A percentile compares a stretch with the other conserved stretches of the same genome.
These are phyloP conservation scores for Aureobasidium sp. DNA, from an alignment of 2,329 filamentous ascomycete species.

Conservation along the genomic window DNA sequence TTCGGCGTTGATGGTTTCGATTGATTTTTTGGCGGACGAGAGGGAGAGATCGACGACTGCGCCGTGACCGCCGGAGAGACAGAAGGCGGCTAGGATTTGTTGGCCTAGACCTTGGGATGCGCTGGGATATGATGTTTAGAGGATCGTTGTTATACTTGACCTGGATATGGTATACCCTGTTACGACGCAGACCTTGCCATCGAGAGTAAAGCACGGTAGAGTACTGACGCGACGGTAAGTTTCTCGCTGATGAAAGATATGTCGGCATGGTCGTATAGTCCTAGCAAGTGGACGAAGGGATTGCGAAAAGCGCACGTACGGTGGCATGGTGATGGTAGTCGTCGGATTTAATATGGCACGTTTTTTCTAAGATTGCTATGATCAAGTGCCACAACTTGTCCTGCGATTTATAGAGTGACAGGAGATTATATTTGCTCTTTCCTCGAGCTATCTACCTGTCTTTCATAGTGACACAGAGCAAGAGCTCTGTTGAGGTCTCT, in stretches of 20 bases:
- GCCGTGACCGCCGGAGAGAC: conserved; percentile 24
- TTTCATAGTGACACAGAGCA: not conserved
- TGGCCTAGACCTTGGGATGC: conserved; percentile 24
- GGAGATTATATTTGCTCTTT: not conserved
- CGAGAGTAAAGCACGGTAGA: conserved; percentile 14
- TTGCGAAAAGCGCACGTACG: conserved; percentile 10
- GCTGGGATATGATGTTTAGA: not conserved
- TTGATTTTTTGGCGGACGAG: conserved; percentile 19
- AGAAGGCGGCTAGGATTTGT: conserved; percentile 26
- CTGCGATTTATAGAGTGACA: not conserved
- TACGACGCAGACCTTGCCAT: conserved; percentile 13
- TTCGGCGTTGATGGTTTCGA: conserved; percentile 24
- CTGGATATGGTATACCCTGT: conserved; percentile 10
- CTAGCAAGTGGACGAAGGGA: not conserved
- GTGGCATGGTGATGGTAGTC: conserved; percentile 6
- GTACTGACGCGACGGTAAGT: conserved; percentile 12
- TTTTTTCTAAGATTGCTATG: not conserved
- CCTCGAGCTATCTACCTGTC: not conserved
- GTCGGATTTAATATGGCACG: not conserved
- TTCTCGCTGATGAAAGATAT: not conserved
- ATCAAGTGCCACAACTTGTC: not conserved
- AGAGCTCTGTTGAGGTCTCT: not conserved
- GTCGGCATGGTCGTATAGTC: not conserved
- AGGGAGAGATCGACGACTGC: conserved; percentile 26
- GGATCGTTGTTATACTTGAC: not conserved